Conservation (phyloP, 106 monocot species). For the Dendrobium officinale region DNA sequence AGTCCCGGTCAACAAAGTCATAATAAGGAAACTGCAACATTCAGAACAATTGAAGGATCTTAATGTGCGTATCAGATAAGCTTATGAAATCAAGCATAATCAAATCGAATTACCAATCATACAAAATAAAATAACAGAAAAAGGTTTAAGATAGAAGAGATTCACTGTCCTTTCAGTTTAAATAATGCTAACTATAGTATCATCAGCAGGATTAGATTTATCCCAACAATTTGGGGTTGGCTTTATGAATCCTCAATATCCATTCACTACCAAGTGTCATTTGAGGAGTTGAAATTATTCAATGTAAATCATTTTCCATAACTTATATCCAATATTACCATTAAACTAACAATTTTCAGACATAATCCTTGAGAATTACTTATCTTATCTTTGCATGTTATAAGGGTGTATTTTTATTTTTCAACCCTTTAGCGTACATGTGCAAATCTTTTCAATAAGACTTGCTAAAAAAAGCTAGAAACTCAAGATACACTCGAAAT, state of each 20-base stretch:
- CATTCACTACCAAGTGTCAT: background rate
- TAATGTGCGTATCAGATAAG: background rate
- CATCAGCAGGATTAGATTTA: background rate
- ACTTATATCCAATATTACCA: background rate
- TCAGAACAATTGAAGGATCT: background rate
- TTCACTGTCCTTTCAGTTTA: background rate
- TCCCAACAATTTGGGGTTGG: background rate
- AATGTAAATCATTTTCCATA: background rate
- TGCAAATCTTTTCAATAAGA: no score
- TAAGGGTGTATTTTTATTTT: no score
- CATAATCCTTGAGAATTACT: background rate
- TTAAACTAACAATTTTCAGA: background rate
- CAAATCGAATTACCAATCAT: background rate
- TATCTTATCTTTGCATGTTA: background rate
- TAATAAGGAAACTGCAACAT: conserved; percentile 94
- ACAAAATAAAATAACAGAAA: background rate
- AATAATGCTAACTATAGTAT: background rate
- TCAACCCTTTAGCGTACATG: no score
- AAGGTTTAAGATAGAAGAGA: background rate
- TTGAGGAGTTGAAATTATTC: background rate
- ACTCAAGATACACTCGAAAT: no score
- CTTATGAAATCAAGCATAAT: conserved; percentile 2
- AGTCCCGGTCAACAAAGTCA: conserved; percentile 76
- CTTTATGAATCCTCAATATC: background rate
- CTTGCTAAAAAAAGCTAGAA: no score